phyloP scores from a whole-genome alignment of 768 basidiomycete species.

The Trametes coccinea region DNA sequence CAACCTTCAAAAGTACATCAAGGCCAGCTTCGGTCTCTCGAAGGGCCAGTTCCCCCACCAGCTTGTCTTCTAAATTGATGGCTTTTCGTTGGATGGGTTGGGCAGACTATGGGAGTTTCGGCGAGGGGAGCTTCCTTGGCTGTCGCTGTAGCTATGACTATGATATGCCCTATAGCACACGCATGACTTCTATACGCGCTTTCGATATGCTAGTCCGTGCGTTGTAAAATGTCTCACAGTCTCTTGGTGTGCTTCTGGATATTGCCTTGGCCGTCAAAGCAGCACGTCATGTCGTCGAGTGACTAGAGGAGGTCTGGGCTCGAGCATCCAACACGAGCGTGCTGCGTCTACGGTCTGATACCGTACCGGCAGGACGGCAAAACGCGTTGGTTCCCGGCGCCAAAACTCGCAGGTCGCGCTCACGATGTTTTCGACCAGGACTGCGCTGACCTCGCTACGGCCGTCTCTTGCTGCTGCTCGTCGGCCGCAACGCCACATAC shows the following conservation, averaged over 20 bases:
- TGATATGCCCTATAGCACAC: conserved; percentile 40
- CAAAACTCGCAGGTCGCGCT: not conserved
- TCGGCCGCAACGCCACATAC: not conserved
- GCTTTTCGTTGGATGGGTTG: conserved; percentile 13
- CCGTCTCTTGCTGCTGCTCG: conserved; percentile 9
- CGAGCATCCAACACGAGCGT: too few species aligned
- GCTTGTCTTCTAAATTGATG: conserved; percentile 69
- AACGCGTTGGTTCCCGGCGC: not conserved
- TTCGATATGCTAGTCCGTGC: conserved; percentile 26
- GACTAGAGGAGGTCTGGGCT: too few species aligned
- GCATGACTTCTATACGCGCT: conserved; percentile 33
- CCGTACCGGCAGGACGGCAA: not conserved
- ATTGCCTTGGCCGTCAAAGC: not conserved
- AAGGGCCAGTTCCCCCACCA: conserved; percentile 98
- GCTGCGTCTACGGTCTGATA: not conserved
- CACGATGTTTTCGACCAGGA: conserved; percentile 22
- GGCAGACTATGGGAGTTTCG: conserved; percentile 12
- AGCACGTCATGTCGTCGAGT: too few species aligned
- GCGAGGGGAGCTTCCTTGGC: conserved; percentile 21
- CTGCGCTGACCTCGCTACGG: conserved; percentile 14
- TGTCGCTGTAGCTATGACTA: conserved; percentile 34
- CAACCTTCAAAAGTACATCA: conserved; percentile 90
- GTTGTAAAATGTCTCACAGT: conserved; percentile 15
- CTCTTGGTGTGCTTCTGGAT: not conserved
- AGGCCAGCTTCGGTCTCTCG: conserved; percentile 88